Percentiles rank a stretch among this genome's conserved stretches.
phyloP scores from a whole-genome alignment of 1,284 basidiomycete species.

The Marasmius oreades region DNA sequence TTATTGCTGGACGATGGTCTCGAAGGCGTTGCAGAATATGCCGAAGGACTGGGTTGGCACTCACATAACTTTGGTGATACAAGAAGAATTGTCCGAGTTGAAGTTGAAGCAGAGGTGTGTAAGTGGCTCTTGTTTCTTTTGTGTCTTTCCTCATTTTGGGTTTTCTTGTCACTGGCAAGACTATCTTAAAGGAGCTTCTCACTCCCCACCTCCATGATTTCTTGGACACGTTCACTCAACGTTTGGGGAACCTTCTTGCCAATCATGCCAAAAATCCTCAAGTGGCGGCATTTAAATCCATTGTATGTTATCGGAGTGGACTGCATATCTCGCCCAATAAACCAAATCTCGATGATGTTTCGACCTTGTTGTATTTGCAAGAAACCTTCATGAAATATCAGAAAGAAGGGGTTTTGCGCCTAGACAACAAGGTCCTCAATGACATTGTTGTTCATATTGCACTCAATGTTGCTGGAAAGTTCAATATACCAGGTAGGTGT shows the following conservation, averaged over 20 bases:
- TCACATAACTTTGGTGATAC: conserved; percentile 32
- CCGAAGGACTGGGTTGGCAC: conserved; percentile 57
- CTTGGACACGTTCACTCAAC: conserved; percentile 24
- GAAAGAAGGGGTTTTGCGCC: conserved; percentile 37
- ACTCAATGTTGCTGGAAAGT: conserved; percentile 46
- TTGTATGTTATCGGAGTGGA: conserved; percentile 72
- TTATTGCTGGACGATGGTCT: conserved; percentile 73
- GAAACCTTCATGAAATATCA: conserved; percentile 29
- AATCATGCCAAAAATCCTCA: conserved; percentile 36
- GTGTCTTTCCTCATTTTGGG: too few species aligned
- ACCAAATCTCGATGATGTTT: conserved; percentile 12
- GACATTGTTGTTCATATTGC: conserved; percentile 60
- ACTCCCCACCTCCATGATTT: conserved; percentile 12
- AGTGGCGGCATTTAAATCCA: conserved; percentile 72
- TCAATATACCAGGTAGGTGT: conserved; percentile 52
- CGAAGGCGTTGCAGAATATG: conserved; percentile 40
- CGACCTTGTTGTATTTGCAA: conserved; percentile 27
- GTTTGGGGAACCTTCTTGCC: conserved; percentile 30
- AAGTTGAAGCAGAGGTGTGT: conserved; percentile 61
- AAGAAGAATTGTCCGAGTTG: conserved; percentile 64
- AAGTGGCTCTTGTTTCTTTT: not conserved
- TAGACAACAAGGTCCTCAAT: conserved; percentile 61
- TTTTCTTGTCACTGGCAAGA: too few species aligned
- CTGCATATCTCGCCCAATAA: conserved; percentile 42
- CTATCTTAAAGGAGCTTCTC: conserved; percentile 23